Evolutionary conservation across 257 asterid genomes (phyloP).

Genomic region (Rubia yunnanensis): DNA sequence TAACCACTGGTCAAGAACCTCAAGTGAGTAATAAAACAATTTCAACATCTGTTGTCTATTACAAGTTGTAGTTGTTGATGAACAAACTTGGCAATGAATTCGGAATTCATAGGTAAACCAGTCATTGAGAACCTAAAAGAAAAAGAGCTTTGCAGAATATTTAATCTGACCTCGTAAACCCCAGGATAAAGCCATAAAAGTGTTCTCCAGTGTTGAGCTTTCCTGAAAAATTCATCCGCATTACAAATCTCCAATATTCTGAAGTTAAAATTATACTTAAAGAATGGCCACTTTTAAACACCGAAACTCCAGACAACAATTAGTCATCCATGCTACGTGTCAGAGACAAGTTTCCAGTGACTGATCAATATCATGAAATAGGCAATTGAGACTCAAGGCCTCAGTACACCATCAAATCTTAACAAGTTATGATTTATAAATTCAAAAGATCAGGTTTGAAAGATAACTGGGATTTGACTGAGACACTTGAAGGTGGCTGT

Average conservation of each 20-base stretch:
- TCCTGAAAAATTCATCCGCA: slow-evolving; percentile 33
- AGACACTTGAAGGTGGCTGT: slow-evolving; percentile 28
- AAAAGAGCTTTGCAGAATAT: neutral
- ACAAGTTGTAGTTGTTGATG: neutral
- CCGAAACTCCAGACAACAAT: neutral
- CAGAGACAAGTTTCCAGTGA: neutral
- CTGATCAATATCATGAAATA: neutral
- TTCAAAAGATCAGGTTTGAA: neutral
- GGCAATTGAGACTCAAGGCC: neutral
- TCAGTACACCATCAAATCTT: slow-evolving; percentile 1
- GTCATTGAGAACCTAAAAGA: neutral
- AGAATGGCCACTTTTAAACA: neutral
- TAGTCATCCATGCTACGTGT: neutral
- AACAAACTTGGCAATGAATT: neutral
- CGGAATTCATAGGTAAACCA: neutral
- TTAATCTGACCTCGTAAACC: slow-evolving; percentile 61
- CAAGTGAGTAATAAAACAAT: too few relatives aligned
- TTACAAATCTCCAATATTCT: neutral
- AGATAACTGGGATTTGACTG: slow-evolving; percentile 35
- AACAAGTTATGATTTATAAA: neutral
- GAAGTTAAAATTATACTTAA: neutral
- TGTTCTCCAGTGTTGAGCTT: slow-evolving; percentile 54
- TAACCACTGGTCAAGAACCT: neutral
- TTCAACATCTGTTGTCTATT: neutral
- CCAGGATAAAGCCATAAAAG: slow-evolving; percentile 95